phyloP scores from a whole-genome alignment of 2,329 filamentous ascomycete species.

The Aureobasidium mangrovei region DNA sequence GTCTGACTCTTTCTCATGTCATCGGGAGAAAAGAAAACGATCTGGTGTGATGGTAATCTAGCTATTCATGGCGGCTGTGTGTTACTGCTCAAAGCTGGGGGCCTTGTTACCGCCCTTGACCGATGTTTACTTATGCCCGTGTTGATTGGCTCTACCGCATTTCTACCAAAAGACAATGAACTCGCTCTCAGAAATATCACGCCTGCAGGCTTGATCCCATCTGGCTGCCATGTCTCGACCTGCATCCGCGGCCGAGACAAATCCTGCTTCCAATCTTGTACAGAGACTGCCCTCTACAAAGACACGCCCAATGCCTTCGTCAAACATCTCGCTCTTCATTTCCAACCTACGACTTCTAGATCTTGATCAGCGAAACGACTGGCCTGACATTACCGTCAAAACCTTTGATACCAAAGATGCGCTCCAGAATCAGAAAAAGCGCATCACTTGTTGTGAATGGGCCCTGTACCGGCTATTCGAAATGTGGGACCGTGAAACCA shows the following conservation, averaged over 20 bases:
- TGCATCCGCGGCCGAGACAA: constrained; percentile 11
- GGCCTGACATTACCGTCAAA: constrained; percentile 63
- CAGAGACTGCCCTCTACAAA: not conserved
- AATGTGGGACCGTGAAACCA: constrained; percentile 70
- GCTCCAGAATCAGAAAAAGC: constrained; percentile 67
- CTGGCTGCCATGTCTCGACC: constrained; percentile 13
- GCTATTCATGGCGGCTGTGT: not conserved
- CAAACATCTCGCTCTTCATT: constrained; percentile 59
- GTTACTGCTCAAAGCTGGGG: not conserved
- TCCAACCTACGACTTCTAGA: constrained; percentile 78
- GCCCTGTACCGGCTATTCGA: constrained; percentile 78
- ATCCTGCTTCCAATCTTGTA: constrained; percentile 10
- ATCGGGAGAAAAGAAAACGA: too few species aligned
- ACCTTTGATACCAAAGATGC: constrained; percentile 62
- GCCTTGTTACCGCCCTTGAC: constrained; percentile 8
- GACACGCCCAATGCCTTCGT: constrained; percentile 27
- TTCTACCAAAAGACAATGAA: not conserved
- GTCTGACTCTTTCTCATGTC: too few species aligned
- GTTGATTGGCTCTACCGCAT: not conserved
- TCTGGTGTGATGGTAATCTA: not conserved
- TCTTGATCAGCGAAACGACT: constrained; percentile 66
- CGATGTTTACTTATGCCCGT: constrained; percentile 10
- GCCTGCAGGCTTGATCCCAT: not conserved
- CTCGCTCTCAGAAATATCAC: too few species aligned
- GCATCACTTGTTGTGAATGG: constrained; percentile 81